Evolutionary conservation across 108 stramenopile genomes (phyloP), one percentile per base, ranked within the genome.

Genomic region (Nannochloropsis gaditana): DNA sequence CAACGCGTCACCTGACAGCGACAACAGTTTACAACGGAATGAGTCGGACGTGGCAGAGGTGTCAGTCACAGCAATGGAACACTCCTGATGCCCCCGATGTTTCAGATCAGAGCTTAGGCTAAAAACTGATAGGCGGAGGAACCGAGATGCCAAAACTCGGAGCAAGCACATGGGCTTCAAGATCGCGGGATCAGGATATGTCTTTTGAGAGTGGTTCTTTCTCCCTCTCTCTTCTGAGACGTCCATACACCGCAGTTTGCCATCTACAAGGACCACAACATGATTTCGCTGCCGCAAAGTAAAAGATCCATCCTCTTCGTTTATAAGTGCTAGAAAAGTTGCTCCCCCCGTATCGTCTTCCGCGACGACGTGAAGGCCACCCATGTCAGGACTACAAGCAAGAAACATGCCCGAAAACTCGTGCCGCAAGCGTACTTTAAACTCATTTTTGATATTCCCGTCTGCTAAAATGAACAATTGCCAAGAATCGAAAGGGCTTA

Each of bases 81-180:
- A 73, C 8, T 73, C 59, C 4, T n/a, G 59, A 15, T n/a, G 59
- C 2, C 59, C 59, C 59, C 59, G 59, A 6, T 73, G n/a, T 15
- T 73, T 15, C 6, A 73, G 59, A n/a, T 73, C 59, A 8, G 15
- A n/a, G n/a, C 59, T 73, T 3, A 73, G n/a, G 15, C 19, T 6
- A 15, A 73, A 15, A n/a, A 73, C n/a, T 15, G 59, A 73, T 73
- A 73, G n/a, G 5, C 59, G 59, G n/a, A 73, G 59, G n/a, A 73
- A 73, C 5, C n/a, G 59, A 73, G 3, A 15, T 15, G 59, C 59
- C 59, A 73, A 73, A 73, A 73, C 59, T 15, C 59, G 59, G 19
- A 73, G 59, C 59, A 73, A n/a, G 59, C 59, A 73, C n/a, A n/a
- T 73, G 59, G 59, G 59, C 59, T 73, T 73, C 19, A 73, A 73